Percentiles rank a stretch among this genome's conserved stretches.
phyloP scores from a whole-genome alignment of 768 basidiomycete genomes.

The Tulasnella sp. region DNA sequence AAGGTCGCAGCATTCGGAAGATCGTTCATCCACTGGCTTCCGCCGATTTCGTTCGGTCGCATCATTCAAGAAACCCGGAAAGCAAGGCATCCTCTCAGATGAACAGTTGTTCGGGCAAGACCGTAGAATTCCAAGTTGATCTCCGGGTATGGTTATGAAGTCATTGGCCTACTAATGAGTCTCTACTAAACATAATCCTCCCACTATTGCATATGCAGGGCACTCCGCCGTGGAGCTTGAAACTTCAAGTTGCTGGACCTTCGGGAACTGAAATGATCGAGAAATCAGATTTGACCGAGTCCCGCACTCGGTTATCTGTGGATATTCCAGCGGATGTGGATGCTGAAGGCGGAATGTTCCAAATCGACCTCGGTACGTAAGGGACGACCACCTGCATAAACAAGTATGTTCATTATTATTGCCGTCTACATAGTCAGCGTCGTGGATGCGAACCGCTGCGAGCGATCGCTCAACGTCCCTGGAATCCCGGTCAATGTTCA shows the following conservation, averaged over 20 bases:
- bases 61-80: conserved; percentile 41
- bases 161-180: neutral
- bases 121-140: conserved; percentile 73
- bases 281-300: conserved; percentile 53
- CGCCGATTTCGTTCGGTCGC: conserved; percentile 60
- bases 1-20: conserved; percentile 67
- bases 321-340: conserved; percentile 66
- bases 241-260: conserved; percentile 74
- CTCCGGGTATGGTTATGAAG: conserved; percentile 52
- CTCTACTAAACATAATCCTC: neutral
- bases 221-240: conserved; percentile 84
- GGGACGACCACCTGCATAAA: neutral
- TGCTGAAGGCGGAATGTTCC: conserved; percentile 67
- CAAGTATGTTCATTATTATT: neutral
- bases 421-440: conserved; percentile 56
- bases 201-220: conserved; percentile 50
- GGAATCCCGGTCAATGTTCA: conserved; percentile 82
- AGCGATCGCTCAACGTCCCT: conserved; percentile 66
- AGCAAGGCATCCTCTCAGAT: conserved; percentile 40
- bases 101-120: conserved; percentile 69
- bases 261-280: conserved; percentile 55
- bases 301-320: conserved; percentile 56
- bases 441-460: conserved; percentile 85
- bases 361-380: conserved; percentile 67
- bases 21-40: conserved; percentile 84